Evolutionary conservation across 2,329 filamentous ascomycete genomes (phyloP).

Genomic region (Rhinocladiella similis): DNA sequence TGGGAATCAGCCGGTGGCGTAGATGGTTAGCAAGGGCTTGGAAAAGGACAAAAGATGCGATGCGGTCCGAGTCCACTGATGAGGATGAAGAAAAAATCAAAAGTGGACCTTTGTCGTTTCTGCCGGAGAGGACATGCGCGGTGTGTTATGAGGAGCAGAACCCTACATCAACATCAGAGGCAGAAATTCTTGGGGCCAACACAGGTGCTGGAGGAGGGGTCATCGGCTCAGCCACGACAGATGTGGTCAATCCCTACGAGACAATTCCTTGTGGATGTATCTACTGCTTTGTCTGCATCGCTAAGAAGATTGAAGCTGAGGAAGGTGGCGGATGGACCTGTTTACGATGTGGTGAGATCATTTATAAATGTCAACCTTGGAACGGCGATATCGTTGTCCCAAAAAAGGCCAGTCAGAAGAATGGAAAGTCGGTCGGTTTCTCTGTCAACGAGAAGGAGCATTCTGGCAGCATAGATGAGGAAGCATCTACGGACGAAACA

Average conservation of each 20-base stretch:
- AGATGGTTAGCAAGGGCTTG: slow-evolving; percentile 85
- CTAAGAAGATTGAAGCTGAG: slow-evolving; percentile 83
- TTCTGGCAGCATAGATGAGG: not conserved
- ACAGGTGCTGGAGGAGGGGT: slow-evolving; percentile 76
- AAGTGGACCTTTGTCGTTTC: slow-evolving; percentile 75
- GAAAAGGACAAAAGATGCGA: slow-evolving; percentile 72
- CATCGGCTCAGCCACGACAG: slow-evolving; percentile 83
- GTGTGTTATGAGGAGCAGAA: slow-evolving; percentile 97
- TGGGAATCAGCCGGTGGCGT: slow-evolving; percentile 90
- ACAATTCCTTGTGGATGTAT: slow-evolving; percentile 84
- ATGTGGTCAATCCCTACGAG: slow-evolving; percentile 96
- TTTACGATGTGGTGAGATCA: slow-evolving; percentile 78
- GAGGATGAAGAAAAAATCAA: slow-evolving; percentile 55
- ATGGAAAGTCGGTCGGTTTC: slow-evolving; percentile 57
- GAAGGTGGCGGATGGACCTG: slow-evolving; percentile 95
- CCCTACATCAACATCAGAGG: slow-evolving; percentile 67
- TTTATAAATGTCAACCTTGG: slow-evolving; percentile 89
- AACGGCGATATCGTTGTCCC: slow-evolving; percentile 72
- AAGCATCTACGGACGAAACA: slow-evolving; percentile 1
- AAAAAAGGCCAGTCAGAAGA: slow-evolving; percentile 43
- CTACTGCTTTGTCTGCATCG: slow-evolving; percentile 96
- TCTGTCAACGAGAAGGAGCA: slow-evolving; percentile 26
- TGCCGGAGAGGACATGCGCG: slow-evolving; percentile 91
- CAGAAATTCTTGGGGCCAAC: slow-evolving; percentile 68
- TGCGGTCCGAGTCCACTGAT: slow-evolving; percentile 46